A percentile compares a stretch with the other conserved stretches of the same genome.
These are phyloP conservation scores for Globisporangium nunn DNA, from an alignment of 352 stramenopile species.

Conservation along the genomic window DNA sequence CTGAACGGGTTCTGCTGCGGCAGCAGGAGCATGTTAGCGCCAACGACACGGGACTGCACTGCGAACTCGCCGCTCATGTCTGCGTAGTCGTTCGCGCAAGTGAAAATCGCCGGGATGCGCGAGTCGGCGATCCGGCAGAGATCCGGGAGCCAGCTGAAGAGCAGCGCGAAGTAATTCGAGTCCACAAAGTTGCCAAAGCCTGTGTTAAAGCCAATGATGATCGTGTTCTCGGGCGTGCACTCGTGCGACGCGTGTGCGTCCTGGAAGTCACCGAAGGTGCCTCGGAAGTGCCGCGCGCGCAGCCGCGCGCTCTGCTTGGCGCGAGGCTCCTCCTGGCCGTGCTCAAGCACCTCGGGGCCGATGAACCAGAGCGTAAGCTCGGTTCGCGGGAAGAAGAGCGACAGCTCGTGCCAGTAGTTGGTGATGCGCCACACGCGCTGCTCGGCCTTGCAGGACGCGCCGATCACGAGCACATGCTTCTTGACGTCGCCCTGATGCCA, in stretches of 20 bases:
- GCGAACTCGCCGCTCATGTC: conserved; percentile 79
- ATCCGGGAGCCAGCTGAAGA: conserved; percentile 72
- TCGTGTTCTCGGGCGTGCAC: conserved; percentile 30
- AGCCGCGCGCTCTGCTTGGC: conserved; percentile 18
- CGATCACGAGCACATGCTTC: conserved; percentile 43
- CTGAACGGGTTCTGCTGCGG: conserved; percentile 71
- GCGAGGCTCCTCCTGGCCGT: conserved; percentile 1
- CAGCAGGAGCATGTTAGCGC: conserved; percentile 50
- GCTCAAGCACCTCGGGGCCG: conserved; percentile 38
- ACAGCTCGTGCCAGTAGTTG: conserved; percentile 61
- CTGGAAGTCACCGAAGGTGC: conserved; percentile 50
- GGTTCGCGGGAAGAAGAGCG: conserved; percentile 23
- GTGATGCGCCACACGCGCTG: conserved; percentile 61
- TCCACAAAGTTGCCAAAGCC: conserved; percentile 79
- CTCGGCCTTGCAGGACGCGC: conserved; percentile 61
- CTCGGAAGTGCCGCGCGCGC: conserved; percentile 25
- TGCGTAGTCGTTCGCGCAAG: conserved; percentile 71
- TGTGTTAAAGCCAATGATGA: conserved; percentile 69
- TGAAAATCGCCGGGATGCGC: conserved; percentile 54
- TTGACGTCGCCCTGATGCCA: neutral
- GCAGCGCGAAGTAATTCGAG: conserved; percentile 30
- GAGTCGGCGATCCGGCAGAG: conserved; percentile 47
- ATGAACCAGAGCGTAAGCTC: conserved; percentile 53
- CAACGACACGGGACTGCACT: conserved; percentile 54
- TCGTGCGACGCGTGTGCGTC: conserved; percentile 18